Percentiles rank a stretch among this genome's conserved stretches.
Evolutionary conservation across 768 basidiomycete genomes (phyloP).

Genomic region (Leccinum incarnatum): DNA sequence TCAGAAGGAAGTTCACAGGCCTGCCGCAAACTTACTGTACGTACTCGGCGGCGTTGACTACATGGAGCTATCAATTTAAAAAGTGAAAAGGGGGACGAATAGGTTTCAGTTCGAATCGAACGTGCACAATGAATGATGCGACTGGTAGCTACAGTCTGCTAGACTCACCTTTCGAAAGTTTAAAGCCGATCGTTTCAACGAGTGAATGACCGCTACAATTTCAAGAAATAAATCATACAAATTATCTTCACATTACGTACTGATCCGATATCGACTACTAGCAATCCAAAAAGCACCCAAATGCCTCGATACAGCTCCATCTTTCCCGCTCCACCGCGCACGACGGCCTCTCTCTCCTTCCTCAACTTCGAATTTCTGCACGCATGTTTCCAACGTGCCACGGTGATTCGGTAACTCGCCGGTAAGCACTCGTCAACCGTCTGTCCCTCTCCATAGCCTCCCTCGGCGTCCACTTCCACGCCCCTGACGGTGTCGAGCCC

Average conservation of each 20-base stretch:
- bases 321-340: constrained; percentile 23
- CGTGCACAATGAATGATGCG: too few species aligned
- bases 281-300: not conserved
- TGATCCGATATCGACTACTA: not conserved
- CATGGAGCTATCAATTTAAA: not conserved
- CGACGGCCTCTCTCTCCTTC: not conserved
- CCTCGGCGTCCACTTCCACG: constrained; percentile 16
- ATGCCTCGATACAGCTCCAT: constrained; percentile 23
- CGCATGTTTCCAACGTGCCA: constrained; percentile 12
- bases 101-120: too few species aligned
- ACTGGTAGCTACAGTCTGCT: too few species aligned
- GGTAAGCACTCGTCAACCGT: constrained; percentile 27
- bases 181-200: too few species aligned
- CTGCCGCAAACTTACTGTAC: not conserved
- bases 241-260: not conserved
- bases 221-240: not conserved
- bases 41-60: not conserved
- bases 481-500: constrained; percentile 30
- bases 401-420: constrained; percentile 17
- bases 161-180: too few species aligned
- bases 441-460: constrained; percentile 20
- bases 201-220: too few species aligned
- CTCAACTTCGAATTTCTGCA: constrained; percentile 3
- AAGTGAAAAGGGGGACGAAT: not conserved
- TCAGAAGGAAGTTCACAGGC: not conserved